phyloP scores from a whole-genome alignment of 2,329 filamentous ascomycete species.

The Beauveria medogensis region DNA sequence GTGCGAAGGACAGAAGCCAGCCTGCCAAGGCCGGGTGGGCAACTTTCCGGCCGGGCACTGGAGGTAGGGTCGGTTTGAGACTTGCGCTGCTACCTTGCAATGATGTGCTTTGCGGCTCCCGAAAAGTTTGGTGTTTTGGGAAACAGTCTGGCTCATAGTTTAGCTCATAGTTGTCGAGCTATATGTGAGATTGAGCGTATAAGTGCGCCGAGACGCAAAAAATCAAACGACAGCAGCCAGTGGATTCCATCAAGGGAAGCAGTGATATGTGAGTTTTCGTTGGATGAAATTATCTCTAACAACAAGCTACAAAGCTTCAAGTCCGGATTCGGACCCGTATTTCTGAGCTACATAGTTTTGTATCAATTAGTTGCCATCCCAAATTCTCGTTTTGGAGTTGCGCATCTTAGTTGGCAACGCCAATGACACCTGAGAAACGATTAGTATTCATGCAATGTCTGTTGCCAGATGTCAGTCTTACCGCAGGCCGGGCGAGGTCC shows the following conservation, averaged over 20 bases:
- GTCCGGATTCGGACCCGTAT: not conserved
- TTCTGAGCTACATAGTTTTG: not conserved
- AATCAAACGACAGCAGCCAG: not conserved
- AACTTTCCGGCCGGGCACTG: not conserved
- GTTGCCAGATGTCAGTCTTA: conserved; percentile 33
- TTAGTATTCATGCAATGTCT: conserved; percentile 12
- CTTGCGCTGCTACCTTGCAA: not conserved
- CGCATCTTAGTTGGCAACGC: conserved; percentile 62
- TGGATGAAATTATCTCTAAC: not conserved
- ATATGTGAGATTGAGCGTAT: not conserved
- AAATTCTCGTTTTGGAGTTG: not conserved
- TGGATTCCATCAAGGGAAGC: not conserved
- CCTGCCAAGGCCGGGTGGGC: not conserved
- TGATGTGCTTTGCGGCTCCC: not conserved
- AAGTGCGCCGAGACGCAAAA: not conserved
- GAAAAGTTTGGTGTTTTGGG: not conserved
- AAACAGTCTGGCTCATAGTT: not conserved
- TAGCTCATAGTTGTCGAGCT: not conserved
- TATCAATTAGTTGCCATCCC: not conserved
- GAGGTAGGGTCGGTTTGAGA: not conserved
- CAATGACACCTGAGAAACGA: conserved; percentile 62
- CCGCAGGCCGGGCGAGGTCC: conserved; percentile 90
- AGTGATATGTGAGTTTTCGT: not conserved
- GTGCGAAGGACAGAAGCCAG: not conserved
- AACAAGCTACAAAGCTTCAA: not conserved